Base-by-base conservation (phyloP, 805 yeast genomes). In the Candida jianshihensis region DNA sequence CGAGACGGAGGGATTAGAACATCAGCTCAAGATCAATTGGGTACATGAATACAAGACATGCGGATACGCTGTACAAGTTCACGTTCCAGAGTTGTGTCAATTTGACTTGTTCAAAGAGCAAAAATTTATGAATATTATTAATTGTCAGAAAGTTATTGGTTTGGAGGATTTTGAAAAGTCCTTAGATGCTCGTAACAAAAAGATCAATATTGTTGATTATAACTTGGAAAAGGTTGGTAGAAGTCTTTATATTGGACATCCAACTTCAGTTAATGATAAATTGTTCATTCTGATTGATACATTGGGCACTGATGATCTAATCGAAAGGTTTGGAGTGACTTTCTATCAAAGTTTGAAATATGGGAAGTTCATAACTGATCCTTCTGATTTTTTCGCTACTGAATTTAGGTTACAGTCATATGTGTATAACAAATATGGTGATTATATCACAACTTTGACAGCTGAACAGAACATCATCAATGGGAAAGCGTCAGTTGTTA, bases 11-110 rank as follows among this genome's bases (percentile, higher is more conserved):
- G 10, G n/a, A 4, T 12, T 6, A 2, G 10, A 31, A 13, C 8
- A 14, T 4, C n/a, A 10, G 2, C 16, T 43, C 2, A 27, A 19
- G 13, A 15, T 50, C 6, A 20, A 34, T 4, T 38, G 33, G 26
- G 44, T 45, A 0, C 43, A 33, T 29, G 58, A 53, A 36, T 40
- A 35, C 19, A 41, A 41, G 16, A 43, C 54, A 1, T 53, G 58
- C 22, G 43, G 43, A 3, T 53, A 53, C 20, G 22, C 37, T 15
- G 48, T 48, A 1, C 45, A 42, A 19, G 31, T 53, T 5, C 31
- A 41, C 19, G 22, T 53, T 11, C 56, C 58, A 2, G 26, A 30
- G 22, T 29, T 52, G 4, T 52, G 56, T 33, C 32, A 38, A 8
- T 39, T 42, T 20, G 49, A 42, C n/a, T n/a, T 48, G n/a, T 37